These are phyloP conservation scores for Cutaneotrichosporon cyanovorans DNA, from an alignment of 1,284 basidiomycete species.

Conservation along the genomic window DNA sequence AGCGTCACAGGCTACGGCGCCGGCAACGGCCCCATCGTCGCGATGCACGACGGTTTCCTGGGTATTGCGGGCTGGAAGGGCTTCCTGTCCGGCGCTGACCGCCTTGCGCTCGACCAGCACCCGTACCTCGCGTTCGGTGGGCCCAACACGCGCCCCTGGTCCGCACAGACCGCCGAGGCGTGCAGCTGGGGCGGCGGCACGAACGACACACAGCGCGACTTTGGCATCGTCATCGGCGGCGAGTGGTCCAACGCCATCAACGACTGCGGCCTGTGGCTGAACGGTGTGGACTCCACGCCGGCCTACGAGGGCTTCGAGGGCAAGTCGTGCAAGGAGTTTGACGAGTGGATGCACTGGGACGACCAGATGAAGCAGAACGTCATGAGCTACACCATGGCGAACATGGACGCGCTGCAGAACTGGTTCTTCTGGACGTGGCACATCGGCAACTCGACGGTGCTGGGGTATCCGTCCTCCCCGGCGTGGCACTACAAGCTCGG, in stretches of 20 bases:
- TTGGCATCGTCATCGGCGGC: conserved; percentile 71
- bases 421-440: conserved; percentile 98
- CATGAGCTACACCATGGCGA: conserved; percentile 24
- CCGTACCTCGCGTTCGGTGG: conserved; percentile 38
- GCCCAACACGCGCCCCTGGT: conserved; percentile 32
- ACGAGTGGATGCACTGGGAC: conserved; percentile 33
- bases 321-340: conserved; percentile 21
- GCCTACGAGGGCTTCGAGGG: conserved; percentile 15
- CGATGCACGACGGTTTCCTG: conserved; percentile 71
- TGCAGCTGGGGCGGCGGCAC: conserved; percentile 48
- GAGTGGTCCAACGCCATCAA: conserved; percentile 53
- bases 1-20: conserved; percentile 65
- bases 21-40: conserved; percentile 72
- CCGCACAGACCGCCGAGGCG: conserved; percentile 12
- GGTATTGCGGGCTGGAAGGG: conserved; percentile 57
- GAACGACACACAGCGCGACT: conserved; percentile 53
- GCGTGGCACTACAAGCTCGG: conserved; percentile 86
- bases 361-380: conserved; percentile 25
- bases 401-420: conserved; percentile 78
- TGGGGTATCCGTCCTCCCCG: conserved; percentile 53
- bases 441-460: conserved; percentile 57
- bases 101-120: conserved; percentile 48
- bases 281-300: conserved; percentile 26
- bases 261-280: conserved; percentile 66
- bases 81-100: conserved; percentile 64